These are phyloP conservation scores for Xanthoconium stramineum DNA, from an alignment of 768 basidiomycete genomes.

Conservation along the genomic window DNA sequence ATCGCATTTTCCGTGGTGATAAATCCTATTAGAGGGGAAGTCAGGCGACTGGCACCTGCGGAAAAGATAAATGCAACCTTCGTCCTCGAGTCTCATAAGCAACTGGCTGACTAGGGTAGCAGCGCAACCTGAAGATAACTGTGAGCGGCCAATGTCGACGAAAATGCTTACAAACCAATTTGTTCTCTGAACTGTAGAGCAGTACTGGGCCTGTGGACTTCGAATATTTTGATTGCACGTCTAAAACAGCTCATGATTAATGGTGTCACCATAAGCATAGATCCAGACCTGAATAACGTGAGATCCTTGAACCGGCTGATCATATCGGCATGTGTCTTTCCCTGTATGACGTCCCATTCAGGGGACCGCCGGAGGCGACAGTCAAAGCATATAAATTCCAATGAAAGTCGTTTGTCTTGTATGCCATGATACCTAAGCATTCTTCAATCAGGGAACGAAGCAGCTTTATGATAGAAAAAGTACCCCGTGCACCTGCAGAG, in stretches of 20 bases:
- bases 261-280: neutral
- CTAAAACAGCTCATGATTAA: slow-evolving; percentile 32
- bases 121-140: slow-evolving; percentile 43
- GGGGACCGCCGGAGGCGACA: slow-evolving; percentile 66
- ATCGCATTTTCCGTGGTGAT: slow-evolving; percentile 49
- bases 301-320: slow-evolving; percentile 65
- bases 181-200: slow-evolving; percentile 54
- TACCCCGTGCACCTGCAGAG: slow-evolving; percentile 40
- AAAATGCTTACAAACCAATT: slow-evolving; percentile 46
- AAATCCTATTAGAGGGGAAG: slow-evolving; percentile 45
- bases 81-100: slow-evolving; percentile 64
- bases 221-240: slow-evolving; percentile 68
- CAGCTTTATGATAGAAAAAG: neutral
- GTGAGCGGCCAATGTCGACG: slow-evolving; percentile 3
- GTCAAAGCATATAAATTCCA: slow-evolving; percentile 67
- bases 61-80: slow-evolving; percentile 44
- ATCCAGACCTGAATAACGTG: slow-evolving; percentile 60
- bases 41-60: slow-evolving; percentile 4
- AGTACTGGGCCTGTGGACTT: slow-evolving; percentile 43
- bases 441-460: neutral
- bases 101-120: slow-evolving; percentile 56
- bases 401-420: slow-evolving; percentile 56
- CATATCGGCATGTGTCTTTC: slow-evolving; percentile 52
- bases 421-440: slow-evolving; percentile 56
- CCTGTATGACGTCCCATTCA: slow-evolving; percentile 68